Percentiles rank a stretch among this genome's conserved stretches.
phyloP scores from a whole-genome alignment of 2,329 filamentous ascomycete genomes.

The Cercospora sp. region DNA sequence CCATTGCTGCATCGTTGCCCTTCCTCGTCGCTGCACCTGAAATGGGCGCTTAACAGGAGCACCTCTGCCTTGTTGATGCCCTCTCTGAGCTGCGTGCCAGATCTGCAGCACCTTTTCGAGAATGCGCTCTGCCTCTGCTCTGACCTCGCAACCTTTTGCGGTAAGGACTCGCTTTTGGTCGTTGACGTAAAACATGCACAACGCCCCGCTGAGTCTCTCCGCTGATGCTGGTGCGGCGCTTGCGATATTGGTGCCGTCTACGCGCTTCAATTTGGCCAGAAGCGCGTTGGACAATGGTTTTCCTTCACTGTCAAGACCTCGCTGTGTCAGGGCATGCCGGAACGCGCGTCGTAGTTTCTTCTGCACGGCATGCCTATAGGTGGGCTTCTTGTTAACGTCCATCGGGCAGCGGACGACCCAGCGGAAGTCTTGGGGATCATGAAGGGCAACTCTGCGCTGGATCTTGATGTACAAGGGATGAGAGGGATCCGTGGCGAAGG shows the following conservation, averaged over 20 bases:
- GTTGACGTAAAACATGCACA: slow-evolving; percentile 22
- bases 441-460: slow-evolving; percentile 23
- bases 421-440: slow-evolving; percentile 47
- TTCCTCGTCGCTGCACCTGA: background rate
- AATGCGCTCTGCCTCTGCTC: slow-evolving; percentile 15
- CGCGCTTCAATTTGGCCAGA: background rate
- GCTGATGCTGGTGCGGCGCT: background rate
- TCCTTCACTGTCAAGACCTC: slow-evolving; percentile 47
- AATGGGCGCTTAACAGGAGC: background rate
- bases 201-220: slow-evolving; percentile 22
- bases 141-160: slow-evolving; percentile 25
- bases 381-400: slow-evolving; percentile 41
- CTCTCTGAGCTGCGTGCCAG: slow-evolving; percentile 8
- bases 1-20: background rate
- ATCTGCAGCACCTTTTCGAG: slow-evolving; percentile 10
- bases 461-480: slow-evolving; percentile 41
- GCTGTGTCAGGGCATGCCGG: slow-evolving; percentile 45
- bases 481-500: slow-evolving; percentile 27
- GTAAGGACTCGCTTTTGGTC: slow-evolving; percentile 23
- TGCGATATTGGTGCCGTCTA: background rate
- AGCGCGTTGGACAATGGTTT: slow-evolving; percentile 11
- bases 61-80: background rate
- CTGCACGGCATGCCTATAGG: slow-evolving; percentile 50
- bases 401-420: slow-evolving; percentile 46
- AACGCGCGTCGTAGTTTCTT: slow-evolving; percentile 51